Percentiles rank a stretch among this genome's conserved stretches.
Conservation (phyloP, 2,329 filamentous ascomycete genomes). For the Helotiales sp. region DNA sequence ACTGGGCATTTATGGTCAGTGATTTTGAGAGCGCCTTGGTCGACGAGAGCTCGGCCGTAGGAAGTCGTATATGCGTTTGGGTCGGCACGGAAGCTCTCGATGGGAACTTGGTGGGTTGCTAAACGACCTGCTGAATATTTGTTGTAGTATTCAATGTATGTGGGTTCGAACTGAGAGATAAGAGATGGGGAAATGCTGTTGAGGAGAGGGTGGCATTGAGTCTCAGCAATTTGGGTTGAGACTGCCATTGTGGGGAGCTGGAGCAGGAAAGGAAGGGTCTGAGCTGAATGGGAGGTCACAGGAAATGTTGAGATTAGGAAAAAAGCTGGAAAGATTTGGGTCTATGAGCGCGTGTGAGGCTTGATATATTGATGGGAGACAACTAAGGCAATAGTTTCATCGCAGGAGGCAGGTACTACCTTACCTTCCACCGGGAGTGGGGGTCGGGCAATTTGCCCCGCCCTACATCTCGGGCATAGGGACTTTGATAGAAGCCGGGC, state of each 20-base stretch:
- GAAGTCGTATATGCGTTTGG: constrained; percentile 45
- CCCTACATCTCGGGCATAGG: neutral
- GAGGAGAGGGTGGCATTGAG: constrained; percentile 45
- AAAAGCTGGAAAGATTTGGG: neutral
- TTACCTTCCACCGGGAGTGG: neutral
- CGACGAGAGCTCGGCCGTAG: constrained; percentile 46
- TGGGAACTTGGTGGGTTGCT: constrained; percentile 47
- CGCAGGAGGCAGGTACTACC: too few species aligned
- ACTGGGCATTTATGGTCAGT: constrained; percentile 49
- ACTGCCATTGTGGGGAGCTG: neutral
- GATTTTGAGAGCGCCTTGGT: constrained; percentile 46
- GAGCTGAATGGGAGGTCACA: neutral
- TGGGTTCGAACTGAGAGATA: constrained; percentile 46
- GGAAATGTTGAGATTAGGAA: neutral
- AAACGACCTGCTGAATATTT: constrained; percentile 49
- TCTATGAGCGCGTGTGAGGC: neutral
- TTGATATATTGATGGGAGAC: neutral
- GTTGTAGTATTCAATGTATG: constrained; percentile 49
- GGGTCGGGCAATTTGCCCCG: constrained; percentile 1
- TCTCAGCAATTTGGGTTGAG: constrained; percentile 12
- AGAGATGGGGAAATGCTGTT: constrained; percentile 49
- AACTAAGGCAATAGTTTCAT: too few species aligned
- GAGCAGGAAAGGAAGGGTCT: neutral
- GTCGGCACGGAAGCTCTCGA: constrained; percentile 45
- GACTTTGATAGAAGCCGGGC: neutral